Conservation (phyloP, 306 rosid species). For the Vicia faba region DNA sequence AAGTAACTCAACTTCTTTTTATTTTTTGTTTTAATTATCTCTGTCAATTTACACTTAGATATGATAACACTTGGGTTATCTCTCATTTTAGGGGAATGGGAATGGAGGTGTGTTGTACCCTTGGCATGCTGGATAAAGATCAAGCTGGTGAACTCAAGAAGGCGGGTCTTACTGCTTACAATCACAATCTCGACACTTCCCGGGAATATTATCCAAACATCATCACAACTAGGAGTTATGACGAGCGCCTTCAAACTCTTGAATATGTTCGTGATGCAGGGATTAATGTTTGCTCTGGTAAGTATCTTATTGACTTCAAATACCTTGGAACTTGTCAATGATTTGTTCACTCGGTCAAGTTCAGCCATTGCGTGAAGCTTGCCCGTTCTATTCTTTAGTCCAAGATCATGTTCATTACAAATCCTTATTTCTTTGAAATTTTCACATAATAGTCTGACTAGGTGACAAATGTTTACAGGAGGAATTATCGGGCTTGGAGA, state of each 20-base stretch:
- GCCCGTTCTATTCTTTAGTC: background rate
- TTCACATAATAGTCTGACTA: slow-evolving; percentile 10
- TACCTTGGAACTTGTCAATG: slow-evolving; percentile 13
- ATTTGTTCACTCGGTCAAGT: background rate
- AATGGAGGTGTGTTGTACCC: slow-evolving; percentile 98
- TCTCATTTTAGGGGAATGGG: slow-evolving; percentile 72
- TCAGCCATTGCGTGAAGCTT: slow-evolving; percentile 11
- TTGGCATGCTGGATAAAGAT: slow-evolving; percentile 95
- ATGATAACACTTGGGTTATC: too few relatives aligned
- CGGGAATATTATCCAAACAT: slow-evolving; percentile 94
- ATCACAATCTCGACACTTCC: slow-evolving; percentile 95
- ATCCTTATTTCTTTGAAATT: background rate
- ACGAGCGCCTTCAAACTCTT: slow-evolving; percentile 89
- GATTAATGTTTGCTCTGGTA: slow-evolving; percentile 91
- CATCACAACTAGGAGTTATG: slow-evolving; percentile 89
- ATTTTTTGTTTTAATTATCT: background rate
- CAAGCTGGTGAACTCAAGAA: slow-evolving; percentile 87
- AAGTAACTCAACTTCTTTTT: slow-evolving; percentile 52
- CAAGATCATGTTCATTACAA: background rate
- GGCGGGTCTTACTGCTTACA: slow-evolving; percentile 97
- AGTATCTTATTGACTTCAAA: slow-evolving; percentile 25
- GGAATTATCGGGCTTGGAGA: slow-evolving; percentile 99
- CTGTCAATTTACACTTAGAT: slow-evolving; percentile 41
- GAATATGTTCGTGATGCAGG: slow-evolving; percentile 95
- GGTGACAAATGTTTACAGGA: slow-evolving; percentile 53